Base-by-base conservation (phyloP, 1,139 yeast species). In the Yamadazyma jaroonii region DNA sequence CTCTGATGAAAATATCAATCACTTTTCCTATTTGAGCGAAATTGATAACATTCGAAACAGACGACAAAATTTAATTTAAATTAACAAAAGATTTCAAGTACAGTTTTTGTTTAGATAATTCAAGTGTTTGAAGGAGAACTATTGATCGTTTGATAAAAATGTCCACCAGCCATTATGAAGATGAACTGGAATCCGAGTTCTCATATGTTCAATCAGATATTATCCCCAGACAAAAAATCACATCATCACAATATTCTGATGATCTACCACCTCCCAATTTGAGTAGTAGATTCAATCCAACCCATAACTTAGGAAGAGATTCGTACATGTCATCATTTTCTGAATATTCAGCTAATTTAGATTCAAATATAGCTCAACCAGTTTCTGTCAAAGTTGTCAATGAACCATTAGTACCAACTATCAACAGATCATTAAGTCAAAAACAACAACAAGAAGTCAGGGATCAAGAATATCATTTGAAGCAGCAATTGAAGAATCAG, bases 281-380 rank as follows among this genome's bases (percentile, higher is more conserved):
- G 12, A 10, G 25, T 15, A 12, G 6, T 7, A 31, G 24, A 23
- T 6, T 8, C 6, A 10, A 15, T 10, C n/a, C 24, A 3, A 7
- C 34, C 4, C 22, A 30, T 27, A 22, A 30, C 10, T 11, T 29
- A 10, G 36, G 31, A 8, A 43, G 67, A 39, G 63, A 56, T 30
- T 54, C 61, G 24, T 49, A 55, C 38, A 44, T 59, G 43, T 61
- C 66, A 9, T 49, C 48, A 29, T 46, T 54, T 25, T 62, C 67
- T 10, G 62, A 56, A 35, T 62, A 62, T 39, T 61, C 67, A 4
- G 68, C 57, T 3, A 23, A 21, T 11, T 29, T 25, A 8, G 17
- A 44, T 25, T 39, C 47, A 20, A 45, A 49, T 25, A 40, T 52
- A 14, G 61, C 59, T 7, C 54, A 55, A 34, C 57, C 59, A 4